Conservation (phyloP, 2,329 filamentous ascomycete species). For the Capronia americana region DNA sequence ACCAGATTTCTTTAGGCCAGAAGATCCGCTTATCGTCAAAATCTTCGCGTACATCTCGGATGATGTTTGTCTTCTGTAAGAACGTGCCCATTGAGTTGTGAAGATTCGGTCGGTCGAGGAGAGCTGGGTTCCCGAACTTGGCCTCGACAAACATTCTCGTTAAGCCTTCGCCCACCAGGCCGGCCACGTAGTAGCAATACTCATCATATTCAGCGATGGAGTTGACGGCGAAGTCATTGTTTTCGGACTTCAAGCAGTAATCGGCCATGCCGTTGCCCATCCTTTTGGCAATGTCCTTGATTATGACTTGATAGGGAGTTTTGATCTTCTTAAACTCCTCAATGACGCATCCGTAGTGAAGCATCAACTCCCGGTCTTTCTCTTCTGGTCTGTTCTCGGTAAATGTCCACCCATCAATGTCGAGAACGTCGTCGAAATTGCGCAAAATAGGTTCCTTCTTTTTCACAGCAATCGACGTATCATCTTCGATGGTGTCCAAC, state of each 20-base stretch:
- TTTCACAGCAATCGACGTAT: slow-evolving; percentile 85
- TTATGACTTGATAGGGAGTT: slow-evolving; percentile 80
- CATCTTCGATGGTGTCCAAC: slow-evolving; percentile 98
- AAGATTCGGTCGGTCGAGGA: slow-evolving; percentile 78
- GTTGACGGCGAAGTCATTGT: slow-evolving; percentile 79
- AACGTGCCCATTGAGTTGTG: slow-evolving; percentile 98
- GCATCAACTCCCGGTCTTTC: slow-evolving; percentile 90
- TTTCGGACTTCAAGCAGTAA: slow-evolving; percentile 82
- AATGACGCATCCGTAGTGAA: slow-evolving; percentile 88
- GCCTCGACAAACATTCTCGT: slow-evolving; percentile 89
- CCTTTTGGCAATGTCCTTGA: slow-evolving; percentile 87
- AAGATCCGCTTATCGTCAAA: slow-evolving; percentile 85
- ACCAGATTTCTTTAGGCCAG: slow-evolving; percentile 97
- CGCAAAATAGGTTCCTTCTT: slow-evolving; percentile 87
- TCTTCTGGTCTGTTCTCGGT: slow-evolving; percentile 84
- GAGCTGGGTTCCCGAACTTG: slow-evolving; percentile 81
- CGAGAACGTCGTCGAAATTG: slow-evolving; percentile 78
- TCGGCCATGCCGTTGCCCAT: slow-evolving; percentile 99
- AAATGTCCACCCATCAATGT: slow-evolving; percentile 89
- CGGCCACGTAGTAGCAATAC: slow-evolving; percentile 99
- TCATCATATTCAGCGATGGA: slow-evolving; percentile 89
- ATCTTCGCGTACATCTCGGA: slow-evolving; percentile 92
- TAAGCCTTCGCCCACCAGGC: slow-evolving; percentile 91
- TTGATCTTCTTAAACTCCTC: slow-evolving; percentile 88
- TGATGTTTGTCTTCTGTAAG: slow-evolving; percentile 98